Conservation (phyloP, 2,329 filamentous ascomycete genomes). For the Pestalotiopsis sp. region DNA sequence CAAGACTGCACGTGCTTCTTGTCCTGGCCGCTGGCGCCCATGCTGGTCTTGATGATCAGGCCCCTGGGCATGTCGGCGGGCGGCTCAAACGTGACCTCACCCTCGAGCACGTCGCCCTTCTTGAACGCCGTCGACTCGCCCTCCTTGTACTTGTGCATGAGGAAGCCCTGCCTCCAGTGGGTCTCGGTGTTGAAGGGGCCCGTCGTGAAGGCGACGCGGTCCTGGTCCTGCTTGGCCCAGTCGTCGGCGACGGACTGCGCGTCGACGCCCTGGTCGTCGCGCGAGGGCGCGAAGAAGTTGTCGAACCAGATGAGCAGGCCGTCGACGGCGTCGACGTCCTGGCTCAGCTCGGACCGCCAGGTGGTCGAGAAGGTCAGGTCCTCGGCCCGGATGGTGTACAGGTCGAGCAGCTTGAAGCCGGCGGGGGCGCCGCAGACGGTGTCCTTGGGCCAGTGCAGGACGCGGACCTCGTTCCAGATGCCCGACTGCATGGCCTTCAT, state of each 20-base stretch:
- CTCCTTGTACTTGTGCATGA: slow-evolving; percentile 62
- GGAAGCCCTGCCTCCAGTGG: slow-evolving; percentile 87
- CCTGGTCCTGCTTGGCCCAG: slow-evolving; percentile 58
- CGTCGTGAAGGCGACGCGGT: slow-evolving; percentile 84
- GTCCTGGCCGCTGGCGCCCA: slow-evolving; percentile 50
- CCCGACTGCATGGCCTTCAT: slow-evolving; percentile 88
- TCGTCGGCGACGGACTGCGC: slow-evolving; percentile 58
- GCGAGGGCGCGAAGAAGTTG: slow-evolving; percentile 78
- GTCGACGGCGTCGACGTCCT: slow-evolving; percentile 71
- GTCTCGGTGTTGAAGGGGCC: slow-evolving; percentile 76
- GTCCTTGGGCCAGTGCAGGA: slow-evolving; percentile 68
- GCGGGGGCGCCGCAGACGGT: slow-evolving; percentile 61
- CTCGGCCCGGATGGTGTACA: slow-evolving; percentile 70
- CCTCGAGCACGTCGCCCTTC: slow-evolving; percentile 61
- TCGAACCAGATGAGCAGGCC: slow-evolving; percentile 94
- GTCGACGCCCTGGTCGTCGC: slow-evolving; percentile 46
- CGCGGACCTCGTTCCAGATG: slow-evolving; percentile 79
- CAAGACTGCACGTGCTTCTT: slow-evolving; percentile 48
- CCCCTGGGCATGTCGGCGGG: slow-evolving; percentile 70
- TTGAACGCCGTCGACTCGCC: slow-evolving; percentile 49
- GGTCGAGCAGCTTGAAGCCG: slow-evolving; percentile 74
- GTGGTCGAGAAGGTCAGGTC: slow-evolving; percentile 76
- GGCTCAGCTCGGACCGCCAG: slow-evolving; percentile 64
- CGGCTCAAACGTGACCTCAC: slow-evolving; percentile 71
- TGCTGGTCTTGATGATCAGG: slow-evolving; percentile 64